Evolutionary conservation across 345 rosid species (phyloP), one percentile per base, ranked within the genome.

Genomic region (Rubroshorea leprosula): DNA sequence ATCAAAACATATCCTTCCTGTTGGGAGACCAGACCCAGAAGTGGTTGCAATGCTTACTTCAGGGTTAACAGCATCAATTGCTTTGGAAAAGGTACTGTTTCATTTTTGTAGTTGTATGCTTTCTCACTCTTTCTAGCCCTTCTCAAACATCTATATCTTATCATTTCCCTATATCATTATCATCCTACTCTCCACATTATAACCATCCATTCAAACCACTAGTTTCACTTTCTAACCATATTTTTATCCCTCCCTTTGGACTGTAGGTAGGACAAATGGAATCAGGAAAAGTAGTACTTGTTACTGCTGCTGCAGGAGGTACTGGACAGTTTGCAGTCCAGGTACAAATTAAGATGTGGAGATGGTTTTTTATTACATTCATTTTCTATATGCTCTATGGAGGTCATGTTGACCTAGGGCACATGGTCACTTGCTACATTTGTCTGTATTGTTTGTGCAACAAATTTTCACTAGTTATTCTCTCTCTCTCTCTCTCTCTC

Each of bases 31-130:
- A 51, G 96, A 86, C 62, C 93, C 98, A 23, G 96, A 92, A 79
- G 96, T 89, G 65, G 87, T 92, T 75, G 98, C 96, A 58, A 83
- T 92, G 96, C 98, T 92, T 75, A 92, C 98, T 63, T 92, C 98
- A 16, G 98, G 98, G 56, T 68, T 92, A 64, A 92, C 98, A 45
- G 98, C 98, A 11, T 89, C 93, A 60, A 92, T 84, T 49, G 95
- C 95, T 62, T 76, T 92, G 41, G 95, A 92, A 61, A 89, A 81
- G 98, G 98, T 91, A 15, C 20, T 68, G 23, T 19, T 41, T 60
- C 12, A 18, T 14, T 47, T 64, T 35, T 49, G 11, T 39, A n/a
- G 26, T 25, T 23, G 14, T 50, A 50, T 22, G 14, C 16, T 21
- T 20, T 22, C 24, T 23, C 16, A 22, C 22, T 21, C 16, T 50